These are phyloP conservation scores for Mycena amicta DNA, from an alignment of 768 basidiomycete genomes.

Conservation along the genomic window DNA sequence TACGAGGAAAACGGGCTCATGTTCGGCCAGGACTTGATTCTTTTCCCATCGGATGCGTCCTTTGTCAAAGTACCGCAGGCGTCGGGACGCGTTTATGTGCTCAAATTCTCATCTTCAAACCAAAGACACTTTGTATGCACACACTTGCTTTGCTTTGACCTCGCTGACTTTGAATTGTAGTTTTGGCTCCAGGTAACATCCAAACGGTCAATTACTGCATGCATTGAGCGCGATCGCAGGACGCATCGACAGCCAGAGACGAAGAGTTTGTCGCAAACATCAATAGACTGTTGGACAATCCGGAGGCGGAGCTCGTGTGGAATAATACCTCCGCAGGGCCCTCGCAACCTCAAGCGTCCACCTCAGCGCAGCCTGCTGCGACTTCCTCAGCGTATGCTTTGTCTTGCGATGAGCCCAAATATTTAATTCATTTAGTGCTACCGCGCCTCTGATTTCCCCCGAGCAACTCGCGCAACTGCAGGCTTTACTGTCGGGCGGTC, in stretches of 20 bases:
- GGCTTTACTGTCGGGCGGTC: slow-evolving; percentile 47
- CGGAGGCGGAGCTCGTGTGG: slow-evolving; percentile 66
- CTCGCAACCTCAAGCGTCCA: slow-evolving; percentile 45
- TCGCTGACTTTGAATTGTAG: too few relatives aligned
- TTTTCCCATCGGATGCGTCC: slow-evolving; percentile 84
- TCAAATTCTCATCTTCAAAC: slow-evolving; percentile 90
- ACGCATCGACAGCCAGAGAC: slow-evolving; percentile 67
- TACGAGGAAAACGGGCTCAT: slow-evolving; percentile 2
- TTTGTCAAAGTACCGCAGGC: slow-evolving; percentile 77
- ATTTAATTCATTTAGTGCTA: background rate
- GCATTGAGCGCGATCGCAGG: slow-evolving; percentile 40
- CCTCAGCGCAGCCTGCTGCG: slow-evolving; percentile 41
- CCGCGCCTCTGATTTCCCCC: slow-evolving; percentile 37
- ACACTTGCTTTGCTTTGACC: too few relatives aligned
- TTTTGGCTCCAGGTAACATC: slow-evolving; percentile 84
- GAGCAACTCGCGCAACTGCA: slow-evolving; percentile 70
- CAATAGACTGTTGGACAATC: slow-evolving; percentile 70
- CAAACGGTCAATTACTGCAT: background rate
- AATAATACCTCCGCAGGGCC: slow-evolving; percentile 34
- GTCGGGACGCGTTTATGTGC: slow-evolving; percentile 77
- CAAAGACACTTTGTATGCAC: slow-evolving; percentile 87
- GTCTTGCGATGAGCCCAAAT: too few relatives aligned
- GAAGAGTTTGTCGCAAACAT: slow-evolving; percentile 74
- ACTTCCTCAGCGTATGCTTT: slow-evolving; percentile 39
- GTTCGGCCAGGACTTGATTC: slow-evolving; percentile 69